Conservation (phyloP, 1,284 basidiomycete genomes). For the Trichosporon asahii region DNA sequence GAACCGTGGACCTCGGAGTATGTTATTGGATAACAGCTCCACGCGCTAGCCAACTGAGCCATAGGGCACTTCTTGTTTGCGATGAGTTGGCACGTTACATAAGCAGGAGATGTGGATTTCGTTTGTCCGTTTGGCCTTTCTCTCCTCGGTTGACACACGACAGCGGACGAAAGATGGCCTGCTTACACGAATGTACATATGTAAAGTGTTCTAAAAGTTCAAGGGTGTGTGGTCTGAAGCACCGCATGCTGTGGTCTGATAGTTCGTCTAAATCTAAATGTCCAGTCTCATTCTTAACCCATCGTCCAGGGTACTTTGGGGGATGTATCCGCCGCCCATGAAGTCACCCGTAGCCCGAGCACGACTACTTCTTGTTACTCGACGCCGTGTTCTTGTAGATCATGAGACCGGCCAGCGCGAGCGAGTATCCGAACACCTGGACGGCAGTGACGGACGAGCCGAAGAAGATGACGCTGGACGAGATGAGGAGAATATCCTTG, state of each 20-base stretch:
- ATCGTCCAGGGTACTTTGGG: not conserved
- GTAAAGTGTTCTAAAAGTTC: not conserved
- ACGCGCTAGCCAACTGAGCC: slow-evolving; percentile 4
- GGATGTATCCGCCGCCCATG: not conserved
- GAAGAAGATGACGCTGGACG: slow-evolving; percentile 79
- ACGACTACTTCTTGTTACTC: slow-evolving; percentile 20
- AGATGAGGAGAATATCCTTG: slow-evolving; percentile 91
- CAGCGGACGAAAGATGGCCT: too few species aligned
- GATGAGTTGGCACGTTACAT: not conserved
- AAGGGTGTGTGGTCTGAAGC: not conserved
- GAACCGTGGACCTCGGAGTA: slow-evolving; percentile 3
- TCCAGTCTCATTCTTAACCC: not conserved
- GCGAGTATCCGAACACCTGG: slow-evolving; percentile 64
- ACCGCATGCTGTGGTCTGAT: not conserved
- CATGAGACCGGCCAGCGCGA: slow-evolving; percentile 40
- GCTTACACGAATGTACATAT: not conserved
- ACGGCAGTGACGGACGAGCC: slow-evolving; percentile 71
- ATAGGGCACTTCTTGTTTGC: not conserved
- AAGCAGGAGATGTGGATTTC: not conserved
- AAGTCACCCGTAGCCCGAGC: not conserved
- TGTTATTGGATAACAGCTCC: not conserved
- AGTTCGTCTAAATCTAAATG: not conserved
- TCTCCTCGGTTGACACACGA: too few species aligned
- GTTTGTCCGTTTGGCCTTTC: not conserved
- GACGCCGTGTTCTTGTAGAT: slow-evolving; percentile 38